These are phyloP conservation scores for Conticribra weissflogii DNA, from an alignment of 108 stramenopile genomes.

Conservation along the genomic window DNA sequence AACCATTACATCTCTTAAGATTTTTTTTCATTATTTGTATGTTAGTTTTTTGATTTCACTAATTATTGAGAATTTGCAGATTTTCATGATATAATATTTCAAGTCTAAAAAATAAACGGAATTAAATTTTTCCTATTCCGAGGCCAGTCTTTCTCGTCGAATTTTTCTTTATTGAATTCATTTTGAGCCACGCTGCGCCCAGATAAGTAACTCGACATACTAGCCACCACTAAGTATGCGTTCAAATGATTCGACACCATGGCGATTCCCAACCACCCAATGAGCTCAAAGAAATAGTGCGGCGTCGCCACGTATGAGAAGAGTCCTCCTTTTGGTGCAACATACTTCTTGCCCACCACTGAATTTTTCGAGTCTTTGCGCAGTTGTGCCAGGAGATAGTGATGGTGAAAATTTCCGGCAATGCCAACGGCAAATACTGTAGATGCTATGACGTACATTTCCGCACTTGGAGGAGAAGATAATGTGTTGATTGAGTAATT, in stretches of 20 bases:
- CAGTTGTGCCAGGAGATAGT: conserved; percentile 56
- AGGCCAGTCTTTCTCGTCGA: conserved; percentile 60
- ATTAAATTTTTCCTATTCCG: conserved; percentile 52
- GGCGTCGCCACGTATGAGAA: conserved; percentile 66
- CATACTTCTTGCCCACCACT: conserved; percentile 45
- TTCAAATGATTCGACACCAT: conserved; percentile 50
- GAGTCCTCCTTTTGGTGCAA: conserved; percentile 61
- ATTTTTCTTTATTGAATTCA: conserved; percentile 57
- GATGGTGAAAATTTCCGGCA: conserved; percentile 74
- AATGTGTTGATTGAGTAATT: not conserved
- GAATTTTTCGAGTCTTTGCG: conserved; percentile 23
- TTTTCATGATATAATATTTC: too few species aligned
- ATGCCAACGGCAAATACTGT: conserved; percentile 54
- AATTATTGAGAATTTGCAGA: too few species aligned
- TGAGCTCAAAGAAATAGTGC: conserved; percentile 71
- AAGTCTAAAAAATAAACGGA: conserved; percentile 65
- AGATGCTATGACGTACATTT: conserved; percentile 5
- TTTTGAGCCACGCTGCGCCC: conserved; percentile 64
- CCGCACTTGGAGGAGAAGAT: not conserved
- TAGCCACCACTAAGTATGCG: conserved; percentile 37
- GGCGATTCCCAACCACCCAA: conserved; percentile 72
- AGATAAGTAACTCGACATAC: conserved; percentile 56
- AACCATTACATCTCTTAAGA: too few species aligned
- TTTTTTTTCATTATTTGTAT: too few species aligned
- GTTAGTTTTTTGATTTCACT: too few species aligned